A percentile compares a stretch with the other conserved stretches of the same genome.
Conservation (phyloP, 768 basidiomycete genomes). For the Collybiopsis confluens region DNA sequence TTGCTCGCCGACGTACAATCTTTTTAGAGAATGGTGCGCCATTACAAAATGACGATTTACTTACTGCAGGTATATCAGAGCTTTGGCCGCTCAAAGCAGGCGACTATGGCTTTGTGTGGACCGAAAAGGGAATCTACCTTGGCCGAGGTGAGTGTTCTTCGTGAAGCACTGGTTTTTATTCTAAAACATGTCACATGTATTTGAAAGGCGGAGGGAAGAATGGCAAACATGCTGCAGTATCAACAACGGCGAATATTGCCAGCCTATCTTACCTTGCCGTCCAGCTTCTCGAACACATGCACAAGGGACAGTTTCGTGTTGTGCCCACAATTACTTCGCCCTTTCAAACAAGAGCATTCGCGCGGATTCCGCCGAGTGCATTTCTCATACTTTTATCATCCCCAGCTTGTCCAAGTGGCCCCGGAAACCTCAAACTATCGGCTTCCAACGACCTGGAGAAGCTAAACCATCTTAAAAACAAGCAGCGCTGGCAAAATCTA, state of each 20-base stretch:
- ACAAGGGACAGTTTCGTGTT: constrained; percentile 10
- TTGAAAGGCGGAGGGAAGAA: constrained; percentile 15
- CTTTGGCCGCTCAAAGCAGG: constrained; percentile 7
- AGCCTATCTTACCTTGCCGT: constrained; percentile 16
- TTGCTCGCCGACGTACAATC: constrained; percentile 8
- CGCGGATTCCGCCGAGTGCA: constrained; percentile 11
- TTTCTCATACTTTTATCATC: constrained; percentile 8
- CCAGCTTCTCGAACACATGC: constrained; percentile 16
- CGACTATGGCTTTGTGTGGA: constrained; percentile 10
- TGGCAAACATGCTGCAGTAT: constrained; percentile 15
- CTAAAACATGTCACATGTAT: constrained; percentile 11
- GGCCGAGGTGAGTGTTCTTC: constrained; percentile 4
- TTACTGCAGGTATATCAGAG: constrained; percentile 6
- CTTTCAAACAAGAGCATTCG: constrained; percentile 14
- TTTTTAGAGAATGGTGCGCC: constrained; percentile 6
- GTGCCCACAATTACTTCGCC: constrained; percentile 10
- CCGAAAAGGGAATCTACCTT: constrained; percentile 5
- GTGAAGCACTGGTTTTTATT: background rate
- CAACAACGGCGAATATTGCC: constrained; percentile 10
- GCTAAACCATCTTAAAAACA: too few species aligned
- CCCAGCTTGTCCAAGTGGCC: background rate
- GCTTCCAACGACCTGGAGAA: too few species aligned
- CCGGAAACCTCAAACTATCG: too few species aligned
- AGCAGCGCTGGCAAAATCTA: too few species aligned
- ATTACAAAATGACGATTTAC: background rate